phyloP scores from a whole-genome alignment of 441 rosid genomes.

The Omphalea diandra region DNA sequence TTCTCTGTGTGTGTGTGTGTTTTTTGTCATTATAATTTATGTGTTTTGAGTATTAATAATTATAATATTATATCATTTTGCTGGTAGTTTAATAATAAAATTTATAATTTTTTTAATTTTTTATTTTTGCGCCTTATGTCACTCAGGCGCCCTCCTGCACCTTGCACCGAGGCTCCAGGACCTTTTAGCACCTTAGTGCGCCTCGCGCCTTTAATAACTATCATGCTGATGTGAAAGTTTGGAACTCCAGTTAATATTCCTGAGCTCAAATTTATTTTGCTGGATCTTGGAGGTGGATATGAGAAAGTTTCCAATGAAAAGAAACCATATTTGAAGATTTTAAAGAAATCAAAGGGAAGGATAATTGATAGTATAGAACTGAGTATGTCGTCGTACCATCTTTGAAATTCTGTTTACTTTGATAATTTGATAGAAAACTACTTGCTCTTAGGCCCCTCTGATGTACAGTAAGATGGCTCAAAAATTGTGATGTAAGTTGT shows the following conservation, averaged over 20 bases:
- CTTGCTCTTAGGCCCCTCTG: not conserved
- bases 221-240: no score
- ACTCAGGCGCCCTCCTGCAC: no score
- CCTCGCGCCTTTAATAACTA: no score
- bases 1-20: no score
- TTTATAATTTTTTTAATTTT: no score
- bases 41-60: no score
- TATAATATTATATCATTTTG: no score
- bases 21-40: no score
- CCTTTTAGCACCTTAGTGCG: no score
- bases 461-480: not conserved
- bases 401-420: not conserved
- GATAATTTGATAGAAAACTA: not conserved
- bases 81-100: no score
- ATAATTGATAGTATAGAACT: not conserved
- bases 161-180: no score
- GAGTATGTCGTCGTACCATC: not conserved
- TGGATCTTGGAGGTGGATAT: slow-evolving; percentile 1
- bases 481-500: not conserved
- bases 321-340: not conserved
- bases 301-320: not conserved
- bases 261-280: not conserved
- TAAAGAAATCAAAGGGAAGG: not conserved
- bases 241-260: not conserved
- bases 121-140: no score